Evolutionary conservation across 306 rosid genomes (phyloP), one percentile per base, ranked within the genome.

Genomic region (Sindora glabra): DNA sequence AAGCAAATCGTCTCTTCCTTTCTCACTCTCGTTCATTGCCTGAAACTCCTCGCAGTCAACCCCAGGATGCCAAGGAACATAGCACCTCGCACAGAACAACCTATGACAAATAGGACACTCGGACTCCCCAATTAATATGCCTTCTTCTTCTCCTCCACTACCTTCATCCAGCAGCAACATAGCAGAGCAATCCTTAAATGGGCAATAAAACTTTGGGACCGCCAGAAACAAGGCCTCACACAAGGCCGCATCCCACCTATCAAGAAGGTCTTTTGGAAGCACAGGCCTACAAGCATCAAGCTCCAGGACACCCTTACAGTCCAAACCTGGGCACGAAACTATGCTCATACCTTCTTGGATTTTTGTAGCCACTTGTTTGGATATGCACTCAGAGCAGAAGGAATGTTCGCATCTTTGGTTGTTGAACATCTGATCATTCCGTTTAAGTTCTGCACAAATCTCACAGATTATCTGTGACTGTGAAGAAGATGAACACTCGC

Each of bases 21-120:
- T 69, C 64, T 80, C 87, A 24, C 56, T 54, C 58, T 65, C 67
- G 23, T 59, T 33, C 54, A 82, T 5, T 2, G 2, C 48, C 79
- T 65, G 74, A 22, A 63, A 78, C 53, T 71, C 88, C 25, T 46
- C 74, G 59, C 94, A 89, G 1, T 8, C 38, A 2, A 80, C 25
- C 26, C 72, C 82, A 12, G 57, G 11, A 33, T 89, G 96, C 96
- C 94, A 89, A 2, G 84, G 62, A 16, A 80, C 96, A 41, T 15
- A 5, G 22, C 94, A 89, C 40, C 42, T 67, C 0, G 82, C 84
- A 38, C 94, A 89, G 56, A 89, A 82, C 49, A 82, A 11, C n/a
- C 86, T 72, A 23, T 78, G 75, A 42, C 96, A 88, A 48, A 52
- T 10, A 5, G 90, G 90, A 2, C 96, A 88, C 59, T 67, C 77